A percentile compares a stretch with the other conserved stretches of the same genome.
These are phyloP conservation scores for Backusella westeae DNA, from an alignment of 192 early-diverging fungal genomes.

Conservation along the genomic window DNA sequence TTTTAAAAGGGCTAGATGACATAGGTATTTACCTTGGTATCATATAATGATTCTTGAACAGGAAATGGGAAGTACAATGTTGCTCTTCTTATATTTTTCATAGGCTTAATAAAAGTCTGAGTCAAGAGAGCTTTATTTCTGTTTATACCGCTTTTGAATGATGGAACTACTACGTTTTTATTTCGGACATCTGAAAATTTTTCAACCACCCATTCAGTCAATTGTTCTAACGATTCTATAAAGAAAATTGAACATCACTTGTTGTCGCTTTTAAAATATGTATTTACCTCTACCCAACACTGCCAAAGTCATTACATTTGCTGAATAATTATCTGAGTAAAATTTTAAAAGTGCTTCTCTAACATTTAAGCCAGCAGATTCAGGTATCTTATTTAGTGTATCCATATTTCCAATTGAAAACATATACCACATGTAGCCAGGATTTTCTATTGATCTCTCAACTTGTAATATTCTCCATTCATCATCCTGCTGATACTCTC, in stretches of 20 bases:
- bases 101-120: slow-evolving; percentile 56
- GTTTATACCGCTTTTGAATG: slow-evolving; percentile 66
- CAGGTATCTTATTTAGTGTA: slow-evolving; percentile 68
- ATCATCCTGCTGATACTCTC: slow-evolving; percentile 85
- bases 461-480: slow-evolving; percentile 78
- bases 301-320: slow-evolving; percentile 88
- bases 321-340: slow-evolving; percentile 82
- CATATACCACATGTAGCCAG: slow-evolving; percentile 70
- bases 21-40: slow-evolving; percentile 25
- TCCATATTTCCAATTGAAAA: slow-evolving; percentile 89
- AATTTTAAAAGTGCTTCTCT: slow-evolving; percentile 78
- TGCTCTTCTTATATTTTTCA: slow-evolving; percentile 67
- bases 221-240: slow-evolving; percentile 71
- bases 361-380: slow-evolving; percentile 65
- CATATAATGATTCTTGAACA: slow-evolving; percentile 54
- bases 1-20: background rate
- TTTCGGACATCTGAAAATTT: slow-evolving; percentile 76
- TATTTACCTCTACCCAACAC: slow-evolving; percentile 65
- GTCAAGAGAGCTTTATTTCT: slow-evolving; percentile 58
- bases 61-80: slow-evolving; percentile 79
- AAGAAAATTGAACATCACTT: background rate
- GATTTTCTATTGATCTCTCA: slow-evolving; percentile 66
- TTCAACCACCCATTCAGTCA: slow-evolving; percentile 72
- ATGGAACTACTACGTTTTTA: slow-evolving; percentile 59
- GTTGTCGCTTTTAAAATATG: background rate